phyloP scores from a whole-genome alignment of 2,329 filamentous ascomycete genomes.

The Hypoxylon sp. region DNA sequence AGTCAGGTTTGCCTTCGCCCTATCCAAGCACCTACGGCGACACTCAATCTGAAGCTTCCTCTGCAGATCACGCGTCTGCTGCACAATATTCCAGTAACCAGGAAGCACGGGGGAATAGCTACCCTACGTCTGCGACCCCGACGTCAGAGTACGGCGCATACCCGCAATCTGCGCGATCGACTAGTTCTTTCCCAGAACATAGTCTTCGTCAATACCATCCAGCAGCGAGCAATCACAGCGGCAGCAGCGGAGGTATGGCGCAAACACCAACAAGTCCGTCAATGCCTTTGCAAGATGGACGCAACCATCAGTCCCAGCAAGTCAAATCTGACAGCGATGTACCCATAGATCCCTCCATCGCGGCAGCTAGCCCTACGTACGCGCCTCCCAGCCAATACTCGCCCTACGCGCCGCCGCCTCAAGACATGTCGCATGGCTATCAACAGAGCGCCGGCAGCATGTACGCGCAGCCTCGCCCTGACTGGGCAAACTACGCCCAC shows the following conservation, averaged over 20 bases:
- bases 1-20: constrained; percentile 85
- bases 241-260: constrained; percentile 88
- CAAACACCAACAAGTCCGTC: constrained; percentile 98
- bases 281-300: constrained; percentile 83
- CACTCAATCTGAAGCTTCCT: constrained; percentile 83
- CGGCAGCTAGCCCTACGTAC: constrained; percentile 91
- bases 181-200: constrained; percentile 84
- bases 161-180: constrained; percentile 76
- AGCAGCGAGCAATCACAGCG: constrained; percentile 75
- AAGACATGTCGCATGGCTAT: constrained; percentile 87
- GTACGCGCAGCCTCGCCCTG: constrained; percentile 75
- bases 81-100: constrained; percentile 85
- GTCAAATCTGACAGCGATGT: constrained; percentile 95
- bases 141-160: constrained; percentile 89
- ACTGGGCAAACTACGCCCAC: constrained; percentile 75
- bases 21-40: constrained; percentile 71
- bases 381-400: constrained; percentile 84
- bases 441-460: constrained; percentile 68
- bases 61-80: constrained; percentile 93
- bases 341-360: constrained; percentile 99
- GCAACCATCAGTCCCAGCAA: constrained; percentile 78
- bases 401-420: constrained; percentile 81
- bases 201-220: constrained; percentile 85
- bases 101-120: constrained; percentile 76
- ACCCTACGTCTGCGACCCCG: constrained; percentile 81